Evolutionary conservation across 2,329 filamentous ascomycete species (phyloP), one percentile per base, ranked within the genome.

Genomic region (Rutstroemia sp.): DNA sequence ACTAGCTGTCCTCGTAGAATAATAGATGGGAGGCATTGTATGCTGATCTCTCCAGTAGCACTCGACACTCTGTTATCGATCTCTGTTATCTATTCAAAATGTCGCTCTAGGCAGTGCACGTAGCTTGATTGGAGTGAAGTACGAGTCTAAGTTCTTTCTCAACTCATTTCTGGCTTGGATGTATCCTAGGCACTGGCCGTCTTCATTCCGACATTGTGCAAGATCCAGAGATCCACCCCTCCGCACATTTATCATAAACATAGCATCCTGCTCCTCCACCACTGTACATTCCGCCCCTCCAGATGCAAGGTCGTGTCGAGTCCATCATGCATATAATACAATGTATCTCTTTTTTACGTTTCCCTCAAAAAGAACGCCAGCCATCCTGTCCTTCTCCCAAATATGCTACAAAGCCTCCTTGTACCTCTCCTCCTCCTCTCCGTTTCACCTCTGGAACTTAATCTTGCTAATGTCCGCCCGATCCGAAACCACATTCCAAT

Each of bases 401-500:
- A 40, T 58, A 56, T 54, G 56, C 49, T 25, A 48, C 52, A 58
- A 47, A 34, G 30, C 30, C 30, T 34, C 10, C 10, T 53, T 48
- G 48, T 51, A 36, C 38, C 21, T 5, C 54, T 36, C 44, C 42
- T 46, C 36, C 30, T 5, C 9, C 30, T 34, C 30, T 34, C 30
- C 30, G 4, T 10, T 34, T 34, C 34, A 48, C 39, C 48, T 47
- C 46, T 27, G 16, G 14, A 48, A 25, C 19, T 54, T 47, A 21
- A 17, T 12, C 16, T 40, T 30, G 19, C 40, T 44, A 44, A 34
- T 34, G 4, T 53, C 57, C 17, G 64, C 66, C 47, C 59, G 50
- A 1, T 58, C 51, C 8, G 77, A 75, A 50, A 96, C 92, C 59
- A 80, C 77, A 50, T 84, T 75, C 94, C 94, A 99, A 73, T 99